A percentile compares a stretch with the other conserved stretches of the same genome.
phyloP scores from a whole-genome alignment of 2,329 filamentous ascomycete species.

The Trichoderma pleuroti region DNA sequence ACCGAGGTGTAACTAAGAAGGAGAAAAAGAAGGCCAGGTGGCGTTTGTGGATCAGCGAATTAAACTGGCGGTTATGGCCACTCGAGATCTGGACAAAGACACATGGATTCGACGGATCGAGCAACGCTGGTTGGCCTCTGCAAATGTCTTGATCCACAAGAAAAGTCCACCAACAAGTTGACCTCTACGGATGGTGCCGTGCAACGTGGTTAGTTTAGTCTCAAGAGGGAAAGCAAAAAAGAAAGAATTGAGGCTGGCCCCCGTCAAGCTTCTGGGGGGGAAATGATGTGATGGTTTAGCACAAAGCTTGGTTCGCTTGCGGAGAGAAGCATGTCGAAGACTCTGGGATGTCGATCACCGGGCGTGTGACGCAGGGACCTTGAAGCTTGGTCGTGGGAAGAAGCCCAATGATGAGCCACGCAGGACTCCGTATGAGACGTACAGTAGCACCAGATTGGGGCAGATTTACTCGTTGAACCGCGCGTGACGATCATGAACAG shows the following conservation, averaged over 20 bases:
- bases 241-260: neutral
- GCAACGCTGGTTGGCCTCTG: slow-evolving; percentile 8
- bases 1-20: neutral
- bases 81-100: neutral
- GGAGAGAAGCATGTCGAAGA: slow-evolving; percentile 8
- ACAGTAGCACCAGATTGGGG: neutral
- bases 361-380: slow-evolving; percentile 9
- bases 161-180: neutral
- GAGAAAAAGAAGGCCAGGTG: neutral
- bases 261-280: neutral
- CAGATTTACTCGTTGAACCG: neutral
- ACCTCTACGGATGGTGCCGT: slow-evolving; percentile 14
- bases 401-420: slow-evolving; percentile 3
- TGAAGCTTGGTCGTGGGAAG: slow-evolving; percentile 2
- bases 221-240: neutral
- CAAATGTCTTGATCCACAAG: neutral
- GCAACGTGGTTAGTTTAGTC: neutral
- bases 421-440: neutral
- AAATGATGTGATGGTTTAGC: neutral
- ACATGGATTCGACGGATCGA: slow-evolving; percentile 3
- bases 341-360: neutral
- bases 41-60: neutral
- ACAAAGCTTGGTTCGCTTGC: slow-evolving; percentile 14
- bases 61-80: neutral
- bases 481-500: neutral